A percentile compares a stretch with the other conserved stretches of the same genome.
phyloP scores from a whole-genome alignment of 352 stramenopile genomes.

The Phytopythium sindhum region DNA sequence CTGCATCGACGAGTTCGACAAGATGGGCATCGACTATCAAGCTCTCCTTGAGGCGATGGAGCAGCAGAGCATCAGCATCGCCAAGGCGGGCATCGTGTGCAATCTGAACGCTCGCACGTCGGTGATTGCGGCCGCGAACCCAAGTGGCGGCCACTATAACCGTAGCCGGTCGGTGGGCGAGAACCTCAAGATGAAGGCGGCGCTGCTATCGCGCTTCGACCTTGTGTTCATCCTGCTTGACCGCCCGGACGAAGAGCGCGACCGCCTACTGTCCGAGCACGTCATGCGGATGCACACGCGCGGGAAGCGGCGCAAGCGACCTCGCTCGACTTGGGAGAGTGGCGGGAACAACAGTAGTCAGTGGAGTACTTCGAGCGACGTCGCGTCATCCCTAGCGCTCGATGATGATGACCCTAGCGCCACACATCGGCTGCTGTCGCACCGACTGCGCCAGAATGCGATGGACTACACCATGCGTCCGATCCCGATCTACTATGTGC shows the following conservation, averaged over 20 bases:
- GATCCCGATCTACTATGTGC: conserved; percentile 83
- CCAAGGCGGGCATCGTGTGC: conserved; percentile 91
- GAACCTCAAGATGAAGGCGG: conserved; percentile 96
- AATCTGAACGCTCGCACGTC: conserved; percentile 93
- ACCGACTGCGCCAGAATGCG: conserved; percentile 49
- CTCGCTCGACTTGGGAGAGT: conserved; percentile 13
- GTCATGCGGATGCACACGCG: conserved; percentile 91
- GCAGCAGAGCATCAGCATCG: conserved; percentile 97
- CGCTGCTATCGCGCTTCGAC: conserved; percentile 96
- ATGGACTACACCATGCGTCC: conserved; percentile 38
- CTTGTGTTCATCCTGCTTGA: conserved; percentile 97
- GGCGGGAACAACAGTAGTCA: conserved; percentile 7
- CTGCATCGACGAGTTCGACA: conserved; percentile 99
- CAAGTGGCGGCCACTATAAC: conserved; percentile 96
- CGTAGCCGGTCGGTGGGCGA: conserved; percentile 92
- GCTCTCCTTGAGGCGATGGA: conserved; percentile 98
- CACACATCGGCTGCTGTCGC: conserved; percentile 33
- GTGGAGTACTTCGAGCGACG: conserved; percentile 22
- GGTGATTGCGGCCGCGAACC: conserved; percentile 97
- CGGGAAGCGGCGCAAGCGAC: conserved; percentile 32
- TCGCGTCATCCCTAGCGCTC: not conserved
- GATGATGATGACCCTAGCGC: conserved; percentile 10
- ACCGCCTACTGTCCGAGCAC: conserved; percentile 93
- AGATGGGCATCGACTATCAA: conserved; percentile 92
- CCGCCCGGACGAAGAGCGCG: conserved; percentile 88